Evolutionary conservation across 2,329 filamentous ascomycete species (phyloP).

Genomic region (Coccinonectria pachysandricola): DNA sequence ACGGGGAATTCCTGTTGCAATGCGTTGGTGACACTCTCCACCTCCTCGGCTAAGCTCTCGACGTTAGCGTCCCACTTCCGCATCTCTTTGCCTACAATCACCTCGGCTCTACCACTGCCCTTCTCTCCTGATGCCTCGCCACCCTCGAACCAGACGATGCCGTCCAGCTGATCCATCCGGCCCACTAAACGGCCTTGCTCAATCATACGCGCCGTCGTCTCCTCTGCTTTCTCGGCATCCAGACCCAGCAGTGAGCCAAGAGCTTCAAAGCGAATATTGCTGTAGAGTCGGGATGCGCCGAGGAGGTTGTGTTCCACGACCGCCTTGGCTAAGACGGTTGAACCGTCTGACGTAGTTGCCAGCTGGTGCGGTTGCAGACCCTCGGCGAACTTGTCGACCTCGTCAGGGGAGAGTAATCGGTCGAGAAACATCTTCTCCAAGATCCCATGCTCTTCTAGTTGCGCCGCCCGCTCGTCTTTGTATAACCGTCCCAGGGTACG

Average conservation of each 20-base stretch:
- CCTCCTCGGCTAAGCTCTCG: slow-evolving; percentile 75
- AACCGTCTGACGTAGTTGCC: slow-evolving; percentile 79
- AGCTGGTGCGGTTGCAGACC: slow-evolving; percentile 80
- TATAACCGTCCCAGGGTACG: slow-evolving; percentile 74
- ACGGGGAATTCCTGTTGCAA: slow-evolving; percentile 73
- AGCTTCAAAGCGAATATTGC: slow-evolving; percentile 65
- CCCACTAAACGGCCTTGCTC: slow-evolving; percentile 84
- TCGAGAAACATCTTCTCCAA: slow-evolving; percentile 97
- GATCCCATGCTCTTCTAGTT: slow-evolving; percentile 73
- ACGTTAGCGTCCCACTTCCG: slow-evolving; percentile 86
- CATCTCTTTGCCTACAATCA: slow-evolving; percentile 58
- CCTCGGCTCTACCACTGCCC: slow-evolving; percentile 54
- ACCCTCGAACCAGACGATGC: slow-evolving; percentile 75
- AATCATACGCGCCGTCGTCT: slow-evolving; percentile 89
- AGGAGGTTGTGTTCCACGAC: slow-evolving; percentile 95
- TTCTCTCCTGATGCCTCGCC: slow-evolving; percentile 60
- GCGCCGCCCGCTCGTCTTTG: slow-evolving; percentile 77
- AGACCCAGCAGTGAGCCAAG: slow-evolving; percentile 71
- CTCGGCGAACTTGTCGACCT: slow-evolving; percentile 77
- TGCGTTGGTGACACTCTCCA: slow-evolving; percentile 74
- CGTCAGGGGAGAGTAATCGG: slow-evolving; percentile 66
- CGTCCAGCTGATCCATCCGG: slow-evolving; percentile 87
- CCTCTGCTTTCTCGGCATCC: slow-evolving; percentile 71
- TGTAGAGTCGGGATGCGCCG: slow-evolving; percentile 69
- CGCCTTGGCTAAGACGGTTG: slow-evolving; percentile 84